Evolutionary conservation across 192 early-diverging fungal species (phyloP), one percentile per base, ranked within the genome.

Genomic region (Neocallimastix lanati): DNA sequence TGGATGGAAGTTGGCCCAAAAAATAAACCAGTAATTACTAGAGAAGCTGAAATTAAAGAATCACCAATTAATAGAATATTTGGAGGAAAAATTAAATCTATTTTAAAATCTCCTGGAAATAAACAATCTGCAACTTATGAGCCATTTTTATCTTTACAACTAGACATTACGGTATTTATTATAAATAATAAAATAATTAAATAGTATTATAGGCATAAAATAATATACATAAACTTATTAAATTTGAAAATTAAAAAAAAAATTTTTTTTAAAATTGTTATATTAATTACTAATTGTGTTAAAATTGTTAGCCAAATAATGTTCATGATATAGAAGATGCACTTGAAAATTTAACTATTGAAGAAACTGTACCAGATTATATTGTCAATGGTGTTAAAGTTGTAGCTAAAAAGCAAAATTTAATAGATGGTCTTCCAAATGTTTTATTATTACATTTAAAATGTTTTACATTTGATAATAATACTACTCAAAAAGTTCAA

Each of bases 1-100:
- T 98, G 98, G 98, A 80, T 93, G 76, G 95, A 98, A 83, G 96
- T 99, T 13, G 96, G 96, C 4, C 88, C 79, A 28, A 95, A 95
- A 77, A 94, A 96, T 84, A 92, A 91, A 86, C 88, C 88, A 6
- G 85, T 87, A 12, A 87, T 83, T 83, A 90, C 90, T 76, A 90
- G 90, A 78, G 82, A 81, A 82, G 88, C 90, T 28, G 88, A 92
- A 27, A 80, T 89, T 29, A 80, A 84, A 79, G 90, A 87, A 13
- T 93, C 96, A 25, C 95, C 94, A 4, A 93, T 99, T 36, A 91
- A 90, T 13, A 86, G 84, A 76, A 93, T 98, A 13, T 98, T 99
- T 84, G 92, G 94, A 2, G 98, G 96, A 11, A 82, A 87, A 18
- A 83, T 93, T 79, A 85, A 95, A 80, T 95, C 93, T 4, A 90